These are phyloP conservation scores for Alnus glutinosa DNA, from an alignment of 306 rosid species.

Conservation along the genomic window DNA sequence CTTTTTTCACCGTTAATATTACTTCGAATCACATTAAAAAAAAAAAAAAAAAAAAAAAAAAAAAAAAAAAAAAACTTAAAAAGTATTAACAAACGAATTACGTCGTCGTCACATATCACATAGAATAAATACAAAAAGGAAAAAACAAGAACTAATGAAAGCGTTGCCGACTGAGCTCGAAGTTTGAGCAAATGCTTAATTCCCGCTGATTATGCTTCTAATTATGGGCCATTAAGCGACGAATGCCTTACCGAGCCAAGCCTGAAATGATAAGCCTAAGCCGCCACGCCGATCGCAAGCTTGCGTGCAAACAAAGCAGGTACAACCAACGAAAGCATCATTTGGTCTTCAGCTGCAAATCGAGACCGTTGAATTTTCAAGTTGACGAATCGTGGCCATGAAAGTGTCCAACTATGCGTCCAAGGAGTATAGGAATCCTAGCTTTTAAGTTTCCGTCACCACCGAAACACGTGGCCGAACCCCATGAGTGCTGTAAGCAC, in stretches of 20 bases:
- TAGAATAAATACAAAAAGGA: not conserved
- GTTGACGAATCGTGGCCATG: conserved; percentile 23
- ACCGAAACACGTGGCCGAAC: conserved; percentile 47
- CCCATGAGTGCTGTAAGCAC: conserved; percentile 29
- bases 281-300: conserved; percentile 24
- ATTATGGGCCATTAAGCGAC: not conserved
- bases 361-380: conserved; percentile 15
- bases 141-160: not conserved
- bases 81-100: too few relatives aligned
- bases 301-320: conserved; percentile 55
- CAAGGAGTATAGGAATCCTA: conserved; percentile 2
- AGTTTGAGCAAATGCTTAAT: not conserved
- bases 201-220: not conserved
- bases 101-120: too few relatives aligned
- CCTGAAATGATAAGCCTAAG: not conserved
- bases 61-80: too few relatives aligned
- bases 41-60: not conserved
- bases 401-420: conserved; percentile 8
- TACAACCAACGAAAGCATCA: conserved; percentile 25
- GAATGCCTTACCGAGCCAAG: conserved; percentile 12
- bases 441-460: conserved; percentile 47
- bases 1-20: too few relatives aligned
- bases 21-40: too few relatives aligned
- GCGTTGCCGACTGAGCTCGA: conserved; percentile 9
- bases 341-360: conserved; percentile 27